Percentiles rank a stretch among this genome's conserved stretches.
phyloP scores from a whole-genome alignment of 2,329 filamentous ascomycete species.

The Sarocladium kiliense region DNA sequence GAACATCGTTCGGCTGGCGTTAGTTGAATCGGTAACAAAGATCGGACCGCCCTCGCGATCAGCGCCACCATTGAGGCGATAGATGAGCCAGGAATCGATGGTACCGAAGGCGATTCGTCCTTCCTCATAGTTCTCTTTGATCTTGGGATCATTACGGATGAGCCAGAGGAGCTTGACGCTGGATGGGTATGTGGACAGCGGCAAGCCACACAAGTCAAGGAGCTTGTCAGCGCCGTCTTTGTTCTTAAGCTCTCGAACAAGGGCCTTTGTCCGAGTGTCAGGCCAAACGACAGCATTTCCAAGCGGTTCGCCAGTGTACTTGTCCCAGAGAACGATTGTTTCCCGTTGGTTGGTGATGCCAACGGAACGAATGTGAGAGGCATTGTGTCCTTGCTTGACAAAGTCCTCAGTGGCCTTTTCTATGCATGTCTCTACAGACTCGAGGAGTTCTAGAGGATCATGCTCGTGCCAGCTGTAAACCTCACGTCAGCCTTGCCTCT shows the following conservation, averaged over 20 bases:
- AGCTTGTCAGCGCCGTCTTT: constrained; percentile 64
- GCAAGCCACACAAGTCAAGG: constrained; percentile 64
- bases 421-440: constrained; percentile 70
- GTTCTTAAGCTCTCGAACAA: constrained; percentile 68
- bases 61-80: constrained; percentile 69
- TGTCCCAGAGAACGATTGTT: constrained; percentile 77
- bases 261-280: constrained; percentile 67
- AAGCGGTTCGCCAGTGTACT: constrained; percentile 67
- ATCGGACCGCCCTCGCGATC: constrained; percentile 44
- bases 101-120: constrained; percentile 73
- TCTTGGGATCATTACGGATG: constrained; percentile 59
- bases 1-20: constrained; percentile 86
- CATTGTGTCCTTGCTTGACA: constrained; percentile 59
- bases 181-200: constrained; percentile 77
- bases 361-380: constrained; percentile 65
- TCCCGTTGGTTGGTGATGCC: constrained; percentile 84
- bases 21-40: constrained; percentile 73
- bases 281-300: constrained; percentile 84
- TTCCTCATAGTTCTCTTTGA: constrained; percentile 66
- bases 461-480: constrained; percentile 73
- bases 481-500: neutral
- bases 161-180: constrained; percentile 76
- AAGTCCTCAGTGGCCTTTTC: constrained; percentile 68
- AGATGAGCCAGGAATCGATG: constrained; percentile 75
- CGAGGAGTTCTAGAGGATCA: constrained; percentile 68